phyloP scores from a whole-genome alignment of 2,329 filamentous ascomycete genomes.

The Myriosclerotinia duriaeana region DNA sequence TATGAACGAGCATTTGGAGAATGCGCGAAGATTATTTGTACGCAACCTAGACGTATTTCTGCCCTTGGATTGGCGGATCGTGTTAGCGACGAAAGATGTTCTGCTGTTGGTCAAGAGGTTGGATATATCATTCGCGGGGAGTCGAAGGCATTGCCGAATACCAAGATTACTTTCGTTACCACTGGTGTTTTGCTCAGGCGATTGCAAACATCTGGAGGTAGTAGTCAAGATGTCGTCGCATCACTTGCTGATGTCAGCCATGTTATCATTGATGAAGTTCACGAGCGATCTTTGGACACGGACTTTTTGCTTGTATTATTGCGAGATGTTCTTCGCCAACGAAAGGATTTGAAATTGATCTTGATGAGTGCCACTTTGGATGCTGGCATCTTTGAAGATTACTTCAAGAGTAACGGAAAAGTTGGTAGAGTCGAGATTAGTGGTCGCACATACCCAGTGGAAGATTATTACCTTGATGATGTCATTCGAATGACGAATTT shows the following conservation, averaged over 20 bases:
- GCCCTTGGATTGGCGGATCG: slow-evolving; percentile 91
- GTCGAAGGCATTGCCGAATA: slow-evolving; percentile 67
- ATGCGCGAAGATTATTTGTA: slow-evolving; percentile 87
- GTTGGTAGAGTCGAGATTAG: slow-evolving; percentile 85
- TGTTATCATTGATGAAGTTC: slow-evolving; percentile 93
- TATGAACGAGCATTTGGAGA: slow-evolving; percentile 73
- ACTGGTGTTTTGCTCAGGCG: slow-evolving; percentile 88
- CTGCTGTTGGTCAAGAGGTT: slow-evolving; percentile 78
- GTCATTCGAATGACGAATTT: slow-evolving; percentile 79
- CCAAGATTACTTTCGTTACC: slow-evolving; percentile 92
- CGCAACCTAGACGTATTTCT: slow-evolving; percentile 91
- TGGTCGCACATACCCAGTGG: slow-evolving; percentile 84
- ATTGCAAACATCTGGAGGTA: slow-evolving; percentile 84
- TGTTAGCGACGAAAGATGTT: slow-evolving; percentile 88
- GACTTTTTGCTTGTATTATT: slow-evolving; percentile 90
- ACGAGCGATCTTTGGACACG: slow-evolving; percentile 91
- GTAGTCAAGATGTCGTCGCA: slow-evolving; percentile 74
- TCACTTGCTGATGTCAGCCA: slow-evolving; percentile 90
- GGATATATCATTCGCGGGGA: slow-evolving; percentile 92
- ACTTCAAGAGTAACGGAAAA: slow-evolving; percentile 69
- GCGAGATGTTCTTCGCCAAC: slow-evolving; percentile 71
- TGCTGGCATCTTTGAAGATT: slow-evolving; percentile 77
- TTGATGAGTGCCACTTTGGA: slow-evolving; percentile 97
- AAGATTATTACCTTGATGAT: slow-evolving; percentile 88
- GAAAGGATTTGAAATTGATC: slow-evolving; percentile 81